Evolutionary conservation across 2,329 filamentous ascomycete species (phyloP).

Genomic region (Diaporthe nobilis): DNA sequence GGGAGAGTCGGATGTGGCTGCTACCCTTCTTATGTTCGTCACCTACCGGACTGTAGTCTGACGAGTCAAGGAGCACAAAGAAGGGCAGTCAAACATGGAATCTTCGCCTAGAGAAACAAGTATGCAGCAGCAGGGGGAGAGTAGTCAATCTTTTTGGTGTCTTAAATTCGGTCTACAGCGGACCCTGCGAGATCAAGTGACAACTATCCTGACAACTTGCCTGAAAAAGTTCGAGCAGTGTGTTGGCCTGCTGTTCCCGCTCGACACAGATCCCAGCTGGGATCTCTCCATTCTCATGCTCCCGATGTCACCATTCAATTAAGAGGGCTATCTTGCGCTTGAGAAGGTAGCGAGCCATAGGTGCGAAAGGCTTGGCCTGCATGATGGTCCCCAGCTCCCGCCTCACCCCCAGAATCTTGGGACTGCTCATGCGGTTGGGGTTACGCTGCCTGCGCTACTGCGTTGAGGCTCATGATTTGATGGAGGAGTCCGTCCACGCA

Average conservation of each 20-base stretch:
- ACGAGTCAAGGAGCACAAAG: background rate
- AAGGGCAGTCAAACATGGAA: background rate
- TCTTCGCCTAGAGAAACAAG: background rate
- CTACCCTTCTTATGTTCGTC: background rate
- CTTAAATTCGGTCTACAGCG: background rate
- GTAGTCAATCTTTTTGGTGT: conserved; percentile 27
- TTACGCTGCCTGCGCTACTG: conserved; percentile 7
- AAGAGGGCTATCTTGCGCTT: background rate
- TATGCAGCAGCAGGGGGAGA: background rate
- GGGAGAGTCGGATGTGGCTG: background rate
- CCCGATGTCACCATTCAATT: too few relatives aligned
- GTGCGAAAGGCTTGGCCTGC: background rate
- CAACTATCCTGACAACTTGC: background rate
- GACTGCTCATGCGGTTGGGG: background rate
- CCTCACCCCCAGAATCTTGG: background rate
- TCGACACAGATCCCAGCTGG: background rate
- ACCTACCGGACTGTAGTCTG: background rate
- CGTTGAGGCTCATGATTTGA: background rate
- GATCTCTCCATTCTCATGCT: too few relatives aligned
- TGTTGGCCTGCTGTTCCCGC: background rate
- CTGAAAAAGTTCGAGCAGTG: background rate
- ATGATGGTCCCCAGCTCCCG: background rate
- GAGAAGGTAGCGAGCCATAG: background rate
- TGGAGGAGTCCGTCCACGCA: background rate
- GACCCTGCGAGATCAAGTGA: background rate